Base-by-base conservation (phyloP, 345 rosid genomes). In the Physaria fendleri region DNA sequence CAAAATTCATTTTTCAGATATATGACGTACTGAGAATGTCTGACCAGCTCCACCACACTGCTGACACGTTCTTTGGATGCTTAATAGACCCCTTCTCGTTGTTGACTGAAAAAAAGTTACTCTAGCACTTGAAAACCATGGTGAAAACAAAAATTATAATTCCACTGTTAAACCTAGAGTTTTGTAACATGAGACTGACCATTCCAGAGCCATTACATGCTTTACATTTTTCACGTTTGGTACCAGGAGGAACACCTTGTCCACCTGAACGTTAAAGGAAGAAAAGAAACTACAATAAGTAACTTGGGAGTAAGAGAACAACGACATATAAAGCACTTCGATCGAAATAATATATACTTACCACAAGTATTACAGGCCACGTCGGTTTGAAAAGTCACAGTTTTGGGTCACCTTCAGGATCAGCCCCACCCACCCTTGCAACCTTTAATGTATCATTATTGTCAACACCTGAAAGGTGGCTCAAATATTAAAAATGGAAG, bases 231-330 rank as follows among this genome's bases (percentile, higher is more conserved):
- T 87, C 92, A 52, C 96, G 97, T 72, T 81, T 90, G 28, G 92
- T 88, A 56, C 99, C 99, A 66, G 97, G 95, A 52, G 99, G 99
- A 35, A 87, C 84, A 63, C 99, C 99, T 71, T 81, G 84, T 50
- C 99, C 99, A 75, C 92, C 99, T 94, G 12, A 55, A 54, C 7
- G 51, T 14, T 46, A 54, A 53, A 54, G 47, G 40, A 54, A 60
- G 48, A 29, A 57, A 24, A 34, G 49, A 45, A 50, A 41, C 32
- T 42, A 40, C 13, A 49, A 35, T 27, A 8, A 32, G 32, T 21
- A 65, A 27, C 20, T 22, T 23, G 25, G 6, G 7, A 33, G 4
- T 58, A 32, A 25, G 39, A 48, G 5, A 35, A 46, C n/a, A 56
- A 5, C 13, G 40, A 46, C 11, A 38, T n/a, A n/a, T 22, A 56